These are phyloP conservation scores for Hericium coralloides DNA, from an alignment of 768 basidiomycete genomes.

Conservation along the genomic window DNA sequence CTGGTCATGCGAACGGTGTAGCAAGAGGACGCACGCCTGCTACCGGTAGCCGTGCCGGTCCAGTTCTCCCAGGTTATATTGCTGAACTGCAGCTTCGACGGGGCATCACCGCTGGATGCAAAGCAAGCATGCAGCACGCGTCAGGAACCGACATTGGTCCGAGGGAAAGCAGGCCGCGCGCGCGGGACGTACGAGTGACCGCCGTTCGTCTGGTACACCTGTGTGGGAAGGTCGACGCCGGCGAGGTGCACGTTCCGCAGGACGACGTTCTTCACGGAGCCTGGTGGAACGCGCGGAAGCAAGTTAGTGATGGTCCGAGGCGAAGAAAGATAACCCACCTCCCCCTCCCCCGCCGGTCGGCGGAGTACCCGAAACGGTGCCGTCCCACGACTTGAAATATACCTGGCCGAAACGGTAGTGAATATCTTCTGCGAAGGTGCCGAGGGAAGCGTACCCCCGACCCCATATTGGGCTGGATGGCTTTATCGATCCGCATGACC, in stretches of 20 bases:
- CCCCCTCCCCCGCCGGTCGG: slow-evolving; percentile 47
- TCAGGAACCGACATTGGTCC: background rate
- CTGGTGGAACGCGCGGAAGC: slow-evolving; percentile 19
- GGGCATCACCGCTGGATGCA: slow-evolving; percentile 34
- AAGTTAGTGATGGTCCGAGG: background rate
- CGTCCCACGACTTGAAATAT: slow-evolving; percentile 51
- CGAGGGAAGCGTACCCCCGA: slow-evolving; percentile 31
- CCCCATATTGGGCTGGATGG: slow-evolving; percentile 47
- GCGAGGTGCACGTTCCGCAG: slow-evolving; percentile 36
- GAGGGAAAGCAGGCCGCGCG: background rate
- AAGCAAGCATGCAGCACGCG: background rate
- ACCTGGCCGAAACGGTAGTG: slow-evolving; percentile 24
- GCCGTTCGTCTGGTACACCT: slow-evolving; percentile 44
- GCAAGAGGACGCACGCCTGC: slow-evolving; percentile 24
- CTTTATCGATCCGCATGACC: slow-evolving; percentile 38
- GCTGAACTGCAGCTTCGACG: slow-evolving; percentile 39
- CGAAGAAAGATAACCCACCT: slow-evolving; percentile 22
- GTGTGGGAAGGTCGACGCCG: slow-evolving; percentile 35
- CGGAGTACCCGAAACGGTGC: slow-evolving; percentile 39
- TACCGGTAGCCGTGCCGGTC: slow-evolving; percentile 36
- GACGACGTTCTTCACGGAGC: slow-evolving; percentile 36
- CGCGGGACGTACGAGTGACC: slow-evolving; percentile 30
- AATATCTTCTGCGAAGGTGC: background rate
- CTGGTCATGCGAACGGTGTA: background rate
- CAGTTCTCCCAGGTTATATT: slow-evolving; percentile 38